Conservation (phyloP, 2,329 filamentous ascomycete species). For the Neofusicoccum cordaticola region DNA sequence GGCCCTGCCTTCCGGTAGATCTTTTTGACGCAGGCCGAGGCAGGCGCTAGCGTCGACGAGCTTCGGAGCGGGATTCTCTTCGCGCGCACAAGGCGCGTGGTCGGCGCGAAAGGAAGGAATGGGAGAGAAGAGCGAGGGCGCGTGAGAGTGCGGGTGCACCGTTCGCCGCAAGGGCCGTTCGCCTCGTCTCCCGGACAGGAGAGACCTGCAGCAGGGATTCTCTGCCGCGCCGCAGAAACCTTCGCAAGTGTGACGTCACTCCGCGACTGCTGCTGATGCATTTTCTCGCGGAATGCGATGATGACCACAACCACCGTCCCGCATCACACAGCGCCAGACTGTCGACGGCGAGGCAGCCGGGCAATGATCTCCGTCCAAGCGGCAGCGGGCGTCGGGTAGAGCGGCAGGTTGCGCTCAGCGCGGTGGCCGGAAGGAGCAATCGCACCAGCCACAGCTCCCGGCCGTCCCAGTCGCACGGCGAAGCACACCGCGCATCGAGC, state of each 20-base stretch:
- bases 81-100: neutral
- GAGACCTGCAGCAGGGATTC: neutral
- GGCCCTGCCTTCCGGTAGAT: neutral
- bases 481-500: too few relatives aligned
- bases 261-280: neutral
- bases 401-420: too few relatives aligned
- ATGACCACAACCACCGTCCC: neutral
- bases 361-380: too few relatives aligned
- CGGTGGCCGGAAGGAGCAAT: neutral
- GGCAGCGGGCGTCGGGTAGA: too few relatives aligned
- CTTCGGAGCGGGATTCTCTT: neutral
- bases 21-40: neutral
- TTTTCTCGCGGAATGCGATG: neutral
- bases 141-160: neutral
- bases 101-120: neutral
- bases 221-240: neutral
- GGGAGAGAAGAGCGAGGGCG: neutral
- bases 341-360: too few relatives aligned
- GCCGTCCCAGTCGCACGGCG: neutral
- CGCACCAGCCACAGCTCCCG: neutral
- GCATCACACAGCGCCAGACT: too few relatives aligned
- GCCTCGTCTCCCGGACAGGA: neutral
- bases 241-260: slow-evolving; percentile 1
- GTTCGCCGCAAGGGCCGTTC: neutral
- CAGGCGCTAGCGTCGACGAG: neutral